phyloP scores from a whole-genome alignment of 2,329 filamentous ascomycete species.

The Scytalidium lignicola region DNA sequence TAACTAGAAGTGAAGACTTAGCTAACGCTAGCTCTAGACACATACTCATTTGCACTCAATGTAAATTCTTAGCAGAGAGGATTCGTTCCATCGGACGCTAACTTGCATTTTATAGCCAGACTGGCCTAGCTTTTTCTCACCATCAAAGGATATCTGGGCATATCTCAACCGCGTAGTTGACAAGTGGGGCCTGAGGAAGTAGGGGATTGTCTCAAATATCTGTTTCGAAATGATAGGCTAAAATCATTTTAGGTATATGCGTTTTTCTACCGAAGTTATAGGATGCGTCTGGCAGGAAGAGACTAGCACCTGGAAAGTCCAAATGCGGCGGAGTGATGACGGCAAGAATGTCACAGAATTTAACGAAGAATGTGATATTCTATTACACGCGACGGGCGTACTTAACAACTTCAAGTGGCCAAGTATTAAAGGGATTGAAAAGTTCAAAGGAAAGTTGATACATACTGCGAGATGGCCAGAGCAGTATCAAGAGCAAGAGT shows the following conservation, averaged over 20 bases:
- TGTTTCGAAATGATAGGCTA: no score
- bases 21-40: no score
- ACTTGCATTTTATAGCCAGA: conserved; percentile 51
- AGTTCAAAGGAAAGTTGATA: not conserved
- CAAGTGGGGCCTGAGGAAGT: conserved; percentile 28
- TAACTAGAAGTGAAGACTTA: no score
- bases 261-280: no score
- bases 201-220: conserved; percentile 40
- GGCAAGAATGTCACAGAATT: conserved; percentile 11
- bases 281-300: conserved; percentile 48
- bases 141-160: conserved; percentile 3
- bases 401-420: conserved; percentile 12
- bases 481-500: not conserved
- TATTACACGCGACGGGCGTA: conserved; percentile 20
- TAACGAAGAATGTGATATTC: conserved; percentile 18
- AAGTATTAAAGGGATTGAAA: not conserved
- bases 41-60: no score
- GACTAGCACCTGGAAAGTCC: conserved; percentile 44
- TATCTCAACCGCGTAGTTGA: conserved; percentile 8
- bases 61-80: no score
- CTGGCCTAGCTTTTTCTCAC: conserved; percentile 39
- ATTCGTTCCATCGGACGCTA: conserved; percentile 47
- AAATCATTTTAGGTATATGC: no score
- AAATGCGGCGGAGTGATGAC: conserved; percentile 32
- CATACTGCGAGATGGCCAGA: not conserved